Conservation (phyloP, 495 filamentous ascomycete genomes). For the Penicillium paradoxum region DNA sequence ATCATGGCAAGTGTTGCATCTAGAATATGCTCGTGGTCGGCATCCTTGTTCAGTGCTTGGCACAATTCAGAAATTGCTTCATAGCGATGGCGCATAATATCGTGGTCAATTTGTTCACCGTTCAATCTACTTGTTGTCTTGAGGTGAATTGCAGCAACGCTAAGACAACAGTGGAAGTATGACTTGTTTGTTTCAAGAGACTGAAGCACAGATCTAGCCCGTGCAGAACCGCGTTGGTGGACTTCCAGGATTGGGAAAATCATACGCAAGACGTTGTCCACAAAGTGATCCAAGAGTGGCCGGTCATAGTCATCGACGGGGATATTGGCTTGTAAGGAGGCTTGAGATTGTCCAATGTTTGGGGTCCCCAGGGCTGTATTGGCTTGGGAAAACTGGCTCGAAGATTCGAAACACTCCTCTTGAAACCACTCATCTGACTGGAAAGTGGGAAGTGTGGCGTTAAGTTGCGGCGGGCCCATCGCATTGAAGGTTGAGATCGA, state of each 20-base stretch:
- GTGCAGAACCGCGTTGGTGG: constrained; percentile 74
- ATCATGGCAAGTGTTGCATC: constrained; percentile 96
- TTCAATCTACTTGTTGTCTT: constrained; percentile 67
- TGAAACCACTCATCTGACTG: constrained; percentile 71
- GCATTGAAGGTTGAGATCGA: constrained; percentile 84
- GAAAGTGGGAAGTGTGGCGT: constrained; percentile 59
- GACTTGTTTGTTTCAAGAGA: constrained; percentile 85
- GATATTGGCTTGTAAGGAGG: constrained; percentile 62
- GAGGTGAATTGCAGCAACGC: constrained; percentile 89
- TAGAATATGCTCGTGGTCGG: constrained; percentile 79
- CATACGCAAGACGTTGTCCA: constrained; percentile 77
- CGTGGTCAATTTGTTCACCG: constrained; percentile 76
- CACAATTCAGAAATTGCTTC: constrained; percentile 83
- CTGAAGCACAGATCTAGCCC: constrained; percentile 74
- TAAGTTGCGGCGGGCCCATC: constrained; percentile 68
- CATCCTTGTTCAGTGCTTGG: constrained; percentile 72
- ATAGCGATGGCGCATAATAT: constrained; percentile 91
- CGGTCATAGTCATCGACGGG: constrained; percentile 87
- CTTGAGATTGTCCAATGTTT: constrained; percentile 17
- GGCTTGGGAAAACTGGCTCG: neutral
- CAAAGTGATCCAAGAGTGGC: constrained; percentile 84
- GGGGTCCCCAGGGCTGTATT: no score
- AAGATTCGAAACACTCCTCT: constrained; percentile 63
- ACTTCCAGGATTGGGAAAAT: constrained; percentile 89
- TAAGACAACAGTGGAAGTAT: constrained; percentile 93